A percentile compares a stretch with the other conserved stretches of the same genome.
Evolutionary conservation across 164 flowering plant genomes (phyloP).

Genomic region (Kalanchoe fedtschenkoi): DNA sequence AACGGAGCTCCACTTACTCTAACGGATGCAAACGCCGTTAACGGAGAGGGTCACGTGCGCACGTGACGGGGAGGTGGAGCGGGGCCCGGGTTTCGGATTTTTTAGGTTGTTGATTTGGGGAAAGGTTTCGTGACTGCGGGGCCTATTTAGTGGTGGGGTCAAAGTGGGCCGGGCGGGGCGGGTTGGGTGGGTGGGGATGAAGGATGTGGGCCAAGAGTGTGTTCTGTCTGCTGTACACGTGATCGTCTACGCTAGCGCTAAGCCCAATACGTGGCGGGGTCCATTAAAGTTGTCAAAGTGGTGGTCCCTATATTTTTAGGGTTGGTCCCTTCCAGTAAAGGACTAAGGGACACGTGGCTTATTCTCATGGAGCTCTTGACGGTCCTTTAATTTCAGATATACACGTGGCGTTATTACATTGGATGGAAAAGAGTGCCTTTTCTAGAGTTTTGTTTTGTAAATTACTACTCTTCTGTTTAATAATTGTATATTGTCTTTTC

Average conservation of each 20-base stretch:
- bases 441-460: no score
- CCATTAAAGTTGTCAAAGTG: not conserved
- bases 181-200: slow-evolving; percentile 5
- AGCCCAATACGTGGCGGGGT: not conserved
- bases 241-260: slow-evolving; percentile 1
- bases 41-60: slow-evolving; percentile 1
- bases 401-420: no score
- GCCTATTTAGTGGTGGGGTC: not conserved
- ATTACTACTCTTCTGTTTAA: no score
- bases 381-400: no score
- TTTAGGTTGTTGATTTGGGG: no score
- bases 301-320: not conserved
- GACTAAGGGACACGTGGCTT: not conserved
- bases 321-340: not conserved
- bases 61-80: not conserved
- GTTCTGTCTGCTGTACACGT: not conserved
- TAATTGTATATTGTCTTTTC: no score
- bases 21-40: not conserved
- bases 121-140: not conserved
- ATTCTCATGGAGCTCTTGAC: no score
- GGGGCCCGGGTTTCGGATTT: not conserved
- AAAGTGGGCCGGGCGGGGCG: not conserved
- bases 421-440: no score
- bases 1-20: slow-evolving; percentile 1
- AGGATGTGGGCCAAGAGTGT: not conserved